These are phyloP conservation scores for Trypanosoma platydactyli DNA, from an alignment of 208 protist species.

Conservation along the genomic window DNA sequence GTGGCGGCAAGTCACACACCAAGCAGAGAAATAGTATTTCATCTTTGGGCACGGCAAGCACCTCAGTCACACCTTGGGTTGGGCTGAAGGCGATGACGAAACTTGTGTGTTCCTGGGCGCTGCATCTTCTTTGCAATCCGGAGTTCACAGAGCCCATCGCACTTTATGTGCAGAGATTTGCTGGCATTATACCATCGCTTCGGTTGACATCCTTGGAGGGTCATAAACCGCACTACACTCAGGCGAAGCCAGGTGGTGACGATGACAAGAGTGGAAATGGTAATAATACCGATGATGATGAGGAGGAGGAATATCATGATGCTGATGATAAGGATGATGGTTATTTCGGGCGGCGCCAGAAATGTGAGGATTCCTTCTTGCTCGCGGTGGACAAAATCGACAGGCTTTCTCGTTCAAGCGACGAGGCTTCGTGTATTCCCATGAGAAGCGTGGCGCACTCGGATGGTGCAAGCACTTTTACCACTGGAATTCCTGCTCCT, in stretches of 20 bases:
- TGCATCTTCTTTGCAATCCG: constrained; percentile 64
- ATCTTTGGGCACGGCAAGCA: not conserved
- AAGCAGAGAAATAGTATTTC: not conserved
- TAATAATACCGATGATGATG: constrained; percentile 25
- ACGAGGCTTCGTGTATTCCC: not conserved
- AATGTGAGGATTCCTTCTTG: no score
- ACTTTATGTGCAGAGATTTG: constrained; percentile 68
- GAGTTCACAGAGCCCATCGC: constrained; percentile 64
- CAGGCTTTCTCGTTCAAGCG: not conserved
- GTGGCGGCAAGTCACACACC: not conserved
- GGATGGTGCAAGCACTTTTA: not conserved
- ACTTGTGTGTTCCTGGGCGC: constrained; percentile 57
- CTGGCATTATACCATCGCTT: constrained; percentile 58
- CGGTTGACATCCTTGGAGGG: constrained; percentile 6
- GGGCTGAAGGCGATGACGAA: constrained; percentile 45
- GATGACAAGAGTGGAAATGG: no score
- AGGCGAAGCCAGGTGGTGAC: constrained; percentile 26
- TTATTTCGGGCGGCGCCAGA: no score
- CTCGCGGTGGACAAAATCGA: no score
- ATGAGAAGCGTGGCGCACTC: not conserved
- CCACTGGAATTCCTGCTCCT: not conserved
- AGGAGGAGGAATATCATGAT: constrained; percentile 4
- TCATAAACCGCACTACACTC: not conserved
- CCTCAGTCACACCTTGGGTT: constrained; percentile 49
- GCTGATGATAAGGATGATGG: not conserved